Percentiles rank a stretch among this genome's conserved stretches.
Conservation (phyloP, 2,329 filamentous ascomycete genomes). For the Epichloe coenophiala region DNA sequence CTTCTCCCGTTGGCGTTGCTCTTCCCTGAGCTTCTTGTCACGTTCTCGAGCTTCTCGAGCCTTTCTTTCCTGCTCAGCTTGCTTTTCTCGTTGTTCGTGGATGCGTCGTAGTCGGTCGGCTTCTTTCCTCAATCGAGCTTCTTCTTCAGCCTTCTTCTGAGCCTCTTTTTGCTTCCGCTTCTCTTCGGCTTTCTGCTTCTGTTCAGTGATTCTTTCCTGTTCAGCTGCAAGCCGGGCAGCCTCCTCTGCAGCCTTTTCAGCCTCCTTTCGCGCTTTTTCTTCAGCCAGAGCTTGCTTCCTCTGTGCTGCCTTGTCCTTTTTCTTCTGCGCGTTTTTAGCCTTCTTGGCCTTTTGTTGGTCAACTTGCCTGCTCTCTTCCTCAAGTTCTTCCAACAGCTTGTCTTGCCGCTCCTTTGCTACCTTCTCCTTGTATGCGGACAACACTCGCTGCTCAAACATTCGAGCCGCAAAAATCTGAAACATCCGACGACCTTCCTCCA, state of each 20-base stretch:
- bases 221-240: conserved; percentile 63
- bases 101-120: conserved; percentile 66
- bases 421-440: conserved; percentile 96
- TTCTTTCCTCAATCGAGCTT: conserved; percentile 74
- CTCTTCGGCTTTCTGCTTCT: conserved; percentile 71
- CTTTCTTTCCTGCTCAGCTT: conserved; percentile 76
- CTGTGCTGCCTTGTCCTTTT: conserved; percentile 82
- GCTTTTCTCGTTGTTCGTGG: conserved; percentile 74
- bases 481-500: conserved; percentile 97
- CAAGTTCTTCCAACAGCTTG: conserved; percentile 79
- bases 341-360: conserved; percentile 82
- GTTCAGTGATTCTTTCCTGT: conserved; percentile 66
- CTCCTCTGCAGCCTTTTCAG: conserved; percentile 80
- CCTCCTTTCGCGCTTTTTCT: conserved; percentile 75
- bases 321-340: conserved; percentile 84
- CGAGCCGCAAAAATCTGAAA: conserved; percentile 98
- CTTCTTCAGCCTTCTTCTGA: conserved; percentile 79
- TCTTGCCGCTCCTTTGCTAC: conserved; percentile 85
- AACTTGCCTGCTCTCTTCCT: conserved; percentile 67
- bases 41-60: conserved; percentile 45
- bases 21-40: conserved; percentile 77
- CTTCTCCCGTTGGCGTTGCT: conserved; percentile 66
- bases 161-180: conserved; percentile 84
- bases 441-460: conserved; percentile 96
- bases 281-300: conserved; percentile 86